Evolutionary conservation across 2,329 filamentous ascomycete species (phyloP).

Genomic region (Neofusicoccum laricinum): DNA sequence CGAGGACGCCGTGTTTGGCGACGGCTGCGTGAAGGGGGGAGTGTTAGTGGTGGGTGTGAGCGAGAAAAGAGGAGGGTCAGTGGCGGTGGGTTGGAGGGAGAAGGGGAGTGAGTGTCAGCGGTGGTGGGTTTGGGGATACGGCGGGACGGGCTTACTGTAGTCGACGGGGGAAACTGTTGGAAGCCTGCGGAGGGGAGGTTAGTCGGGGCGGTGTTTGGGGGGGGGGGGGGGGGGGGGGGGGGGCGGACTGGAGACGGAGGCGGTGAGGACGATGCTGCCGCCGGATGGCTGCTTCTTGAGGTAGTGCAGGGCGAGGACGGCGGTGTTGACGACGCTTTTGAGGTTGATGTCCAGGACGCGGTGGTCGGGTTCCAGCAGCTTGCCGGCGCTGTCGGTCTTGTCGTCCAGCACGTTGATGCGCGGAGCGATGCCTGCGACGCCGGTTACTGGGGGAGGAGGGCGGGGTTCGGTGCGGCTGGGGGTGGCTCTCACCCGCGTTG

Average conservation of each 20-base stretch:
- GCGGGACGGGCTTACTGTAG: slow-evolving; percentile 24
- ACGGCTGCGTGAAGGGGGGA: slow-evolving; percentile 24
- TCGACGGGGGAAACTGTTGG: slow-evolving; percentile 26
- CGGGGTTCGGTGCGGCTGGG: background rate
- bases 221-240: background rate
- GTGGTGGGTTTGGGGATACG: background rate
- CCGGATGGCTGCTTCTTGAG: slow-evolving; percentile 26
- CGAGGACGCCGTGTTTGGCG: slow-evolving; percentile 31
- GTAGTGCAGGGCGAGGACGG: slow-evolving; percentile 29
- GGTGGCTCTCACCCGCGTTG: slow-evolving; percentile 28
- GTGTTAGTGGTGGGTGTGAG: no score
- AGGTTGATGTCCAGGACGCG: slow-evolving; percentile 30
- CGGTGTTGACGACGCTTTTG: slow-evolving; percentile 28
- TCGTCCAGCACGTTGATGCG: slow-evolving; percentile 26
- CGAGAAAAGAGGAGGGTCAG: no score
- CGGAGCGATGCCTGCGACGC: slow-evolving; percentile 21
- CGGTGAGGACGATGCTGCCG: slow-evolving; percentile 33
- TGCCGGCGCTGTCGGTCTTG: slow-evolving; percentile 27
- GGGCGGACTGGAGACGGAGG: slow-evolving; percentile 26
- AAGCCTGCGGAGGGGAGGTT: slow-evolving; percentile 20
- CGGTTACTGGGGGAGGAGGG: background rate
- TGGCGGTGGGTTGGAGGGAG: background rate
- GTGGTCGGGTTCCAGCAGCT: slow-evolving; percentile 27
- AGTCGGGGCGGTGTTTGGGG: background rate
- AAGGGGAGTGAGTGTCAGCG: no score